Conservation (phyloP, 179 eudicot species). For the Silene vulgaris region DNA sequence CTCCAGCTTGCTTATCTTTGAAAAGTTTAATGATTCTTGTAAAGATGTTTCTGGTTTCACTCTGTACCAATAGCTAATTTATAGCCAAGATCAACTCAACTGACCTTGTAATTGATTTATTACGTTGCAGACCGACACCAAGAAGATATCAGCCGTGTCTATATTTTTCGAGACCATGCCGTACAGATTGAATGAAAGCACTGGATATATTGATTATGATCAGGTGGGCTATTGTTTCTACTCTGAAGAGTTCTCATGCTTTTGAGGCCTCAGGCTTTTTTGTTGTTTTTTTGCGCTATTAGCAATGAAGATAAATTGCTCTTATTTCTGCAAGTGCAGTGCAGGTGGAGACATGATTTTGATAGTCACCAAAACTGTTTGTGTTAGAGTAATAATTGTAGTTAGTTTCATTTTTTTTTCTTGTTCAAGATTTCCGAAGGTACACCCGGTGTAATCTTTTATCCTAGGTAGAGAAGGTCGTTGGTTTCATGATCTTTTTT, state of each 20-base stretch:
- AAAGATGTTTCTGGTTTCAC: neutral
- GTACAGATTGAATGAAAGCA: constrained; percentile 80
- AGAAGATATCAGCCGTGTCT: constrained; percentile 92
- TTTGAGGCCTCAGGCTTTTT: neutral
- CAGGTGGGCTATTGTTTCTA: constrained; percentile 45
- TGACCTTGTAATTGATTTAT: constrained; percentile 6
- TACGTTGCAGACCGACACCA: constrained; percentile 79
- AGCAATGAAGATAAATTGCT: neutral
- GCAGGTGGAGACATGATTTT: neutral
- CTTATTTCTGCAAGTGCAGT: neutral
- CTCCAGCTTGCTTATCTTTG: neutral
- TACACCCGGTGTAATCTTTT: constrained; percentile 1
- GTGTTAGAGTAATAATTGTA: neutral
- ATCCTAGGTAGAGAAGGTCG: neutral
- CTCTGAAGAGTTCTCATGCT: neutral
- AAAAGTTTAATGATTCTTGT: neutral
- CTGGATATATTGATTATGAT: constrained; percentile 86
- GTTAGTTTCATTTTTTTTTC: no score
- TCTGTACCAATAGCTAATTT: neutral
- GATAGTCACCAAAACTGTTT: neutral
- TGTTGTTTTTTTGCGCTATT: neutral
- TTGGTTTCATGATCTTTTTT: neutral
- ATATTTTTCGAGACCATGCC: constrained; percentile 99
- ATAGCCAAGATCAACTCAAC: neutral
- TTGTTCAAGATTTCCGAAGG: neutral